Conservation (phyloP, 2,329 filamentous ascomycete genomes). For the Epicoccum sorghinum region DNA sequence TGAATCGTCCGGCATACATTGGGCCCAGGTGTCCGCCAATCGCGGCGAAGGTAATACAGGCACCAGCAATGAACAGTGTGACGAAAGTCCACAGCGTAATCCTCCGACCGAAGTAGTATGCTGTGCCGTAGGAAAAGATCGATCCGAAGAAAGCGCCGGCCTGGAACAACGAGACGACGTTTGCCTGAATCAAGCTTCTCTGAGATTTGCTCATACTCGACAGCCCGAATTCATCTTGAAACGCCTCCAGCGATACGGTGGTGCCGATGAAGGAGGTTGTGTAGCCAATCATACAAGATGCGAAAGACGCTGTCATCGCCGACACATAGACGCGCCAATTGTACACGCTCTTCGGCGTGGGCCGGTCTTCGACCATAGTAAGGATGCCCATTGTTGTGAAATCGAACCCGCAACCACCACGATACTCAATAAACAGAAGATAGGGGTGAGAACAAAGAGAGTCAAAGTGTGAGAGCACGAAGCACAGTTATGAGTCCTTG, state of each 20-base stretch:
- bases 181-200: conserved; percentile 69
- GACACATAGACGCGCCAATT: conserved; percentile 65
- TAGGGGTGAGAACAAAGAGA: not conserved
- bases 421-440: not conserved
- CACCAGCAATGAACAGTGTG: conserved; percentile 65
- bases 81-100: conserved; percentile 61
- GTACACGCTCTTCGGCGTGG: conserved; percentile 64
- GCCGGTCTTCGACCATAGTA: conserved; percentile 50
- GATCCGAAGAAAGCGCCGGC: conserved; percentile 84
- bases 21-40: conserved; percentile 57
- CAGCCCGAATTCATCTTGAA: conserved; percentile 72
- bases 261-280: conserved; percentile 80
- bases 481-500: conserved; percentile 10
- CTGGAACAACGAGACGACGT: conserved; percentile 82
- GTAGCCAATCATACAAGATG: conserved; percentile 65
- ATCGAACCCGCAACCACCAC: not conserved
- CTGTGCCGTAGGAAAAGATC: conserved; percentile 60
- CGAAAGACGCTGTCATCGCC: conserved; percentile 61
- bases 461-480: not conserved
- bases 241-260: conserved; percentile 73
- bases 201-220: conserved; percentile 53
- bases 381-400: conserved; percentile 41
- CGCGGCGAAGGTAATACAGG: conserved; percentile 71
- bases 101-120: conserved; percentile 71
- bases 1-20: conserved; percentile 62